Conservation (phyloP, 1,284 basidiomycete species). For the Ceratobasidium sp. region DNA sequence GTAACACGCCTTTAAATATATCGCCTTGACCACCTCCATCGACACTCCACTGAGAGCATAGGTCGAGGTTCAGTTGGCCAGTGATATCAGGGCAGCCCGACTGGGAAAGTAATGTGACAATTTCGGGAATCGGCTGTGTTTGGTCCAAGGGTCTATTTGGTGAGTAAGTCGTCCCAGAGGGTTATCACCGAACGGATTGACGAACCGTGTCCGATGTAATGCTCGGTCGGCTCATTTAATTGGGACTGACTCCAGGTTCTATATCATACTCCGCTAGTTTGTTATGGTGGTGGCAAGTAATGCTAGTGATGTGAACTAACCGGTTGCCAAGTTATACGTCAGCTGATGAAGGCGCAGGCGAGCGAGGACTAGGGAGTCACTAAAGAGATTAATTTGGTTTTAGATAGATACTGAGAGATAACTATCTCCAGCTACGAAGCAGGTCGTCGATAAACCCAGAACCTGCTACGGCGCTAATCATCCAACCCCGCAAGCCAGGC, state of each 20-base stretch:
- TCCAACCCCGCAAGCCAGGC: neutral
- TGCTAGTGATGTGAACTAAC: no score
- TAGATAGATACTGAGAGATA: neutral
- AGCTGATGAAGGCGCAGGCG: no score
- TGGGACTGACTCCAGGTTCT: no score
- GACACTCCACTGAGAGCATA: conserved; percentile 6
- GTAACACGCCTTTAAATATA: neutral
- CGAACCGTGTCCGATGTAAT: neutral
- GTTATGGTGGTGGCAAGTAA: no score
- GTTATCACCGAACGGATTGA: neutral
- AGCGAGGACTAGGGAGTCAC: no score
- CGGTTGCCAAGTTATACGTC: no score
- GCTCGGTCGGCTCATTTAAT: neutral
- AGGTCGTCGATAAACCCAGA: neutral
- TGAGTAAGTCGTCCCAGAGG: neutral
- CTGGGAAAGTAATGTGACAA: neutral
- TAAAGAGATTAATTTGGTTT: neutral
- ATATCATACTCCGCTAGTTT: no score
- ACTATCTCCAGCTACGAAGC: neutral
- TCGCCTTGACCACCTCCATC: conserved; percentile 2
- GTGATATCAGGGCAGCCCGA: conserved; percentile 3
- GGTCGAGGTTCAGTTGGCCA: neutral
- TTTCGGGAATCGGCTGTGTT: conserved; percentile 4
- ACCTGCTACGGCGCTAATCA: neutral
- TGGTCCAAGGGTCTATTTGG: neutral